Evolutionary conservation across 2,329 filamentous ascomycete genomes (phyloP).

Genomic region (Hypocrella siamensis): DNA sequence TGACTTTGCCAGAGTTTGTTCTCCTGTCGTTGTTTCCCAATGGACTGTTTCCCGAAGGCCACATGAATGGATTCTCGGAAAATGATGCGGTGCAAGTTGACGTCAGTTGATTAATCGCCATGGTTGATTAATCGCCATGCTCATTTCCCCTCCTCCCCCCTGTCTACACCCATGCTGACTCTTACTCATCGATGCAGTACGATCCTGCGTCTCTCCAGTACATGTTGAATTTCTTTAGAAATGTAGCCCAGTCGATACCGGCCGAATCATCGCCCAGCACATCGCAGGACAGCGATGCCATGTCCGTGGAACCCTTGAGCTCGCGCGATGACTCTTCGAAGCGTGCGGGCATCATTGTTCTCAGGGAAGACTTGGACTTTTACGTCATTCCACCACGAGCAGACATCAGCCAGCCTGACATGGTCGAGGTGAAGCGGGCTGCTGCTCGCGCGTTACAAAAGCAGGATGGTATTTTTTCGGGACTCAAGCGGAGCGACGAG

Average conservation of each 20-base stretch:
- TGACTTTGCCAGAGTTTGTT: conserved; percentile 94
- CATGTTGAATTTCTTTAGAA: conserved; percentile 97
- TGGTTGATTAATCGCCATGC: no score
- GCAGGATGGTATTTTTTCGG: conserved; percentile 93
- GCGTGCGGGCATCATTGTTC: conserved; percentile 93
- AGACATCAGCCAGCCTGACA: conserved; percentile 74
- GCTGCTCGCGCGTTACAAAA: conserved; percentile 72
- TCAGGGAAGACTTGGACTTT: conserved; percentile 93
- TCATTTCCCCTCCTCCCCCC: no score
- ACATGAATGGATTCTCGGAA: conserved; percentile 85
- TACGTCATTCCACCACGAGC: conserved; percentile 81
- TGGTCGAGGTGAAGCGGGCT: conserved; percentile 92
- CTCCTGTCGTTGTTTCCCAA: conserved; percentile 96
- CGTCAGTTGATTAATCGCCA: conserved; percentile 41
- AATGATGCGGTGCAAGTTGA: conserved; percentile 94
- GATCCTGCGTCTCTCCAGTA: conserved; percentile 93
- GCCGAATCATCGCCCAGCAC: conserved; percentile 52
- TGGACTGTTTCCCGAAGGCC: conserved; percentile 90
- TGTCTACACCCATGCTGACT: background rate
- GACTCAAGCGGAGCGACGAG: conserved; percentile 87
- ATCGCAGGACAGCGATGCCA: conserved; percentile 45
- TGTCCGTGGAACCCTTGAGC: conserved; percentile 58
- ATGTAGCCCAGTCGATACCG: conserved; percentile 91
- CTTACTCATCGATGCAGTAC: conserved; percentile 46
- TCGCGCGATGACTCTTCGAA: conserved; percentile 60